Evolutionary conservation across 768 basidiomycete species (phyloP).

Genomic region (Phylloporus arenicola): DNA sequence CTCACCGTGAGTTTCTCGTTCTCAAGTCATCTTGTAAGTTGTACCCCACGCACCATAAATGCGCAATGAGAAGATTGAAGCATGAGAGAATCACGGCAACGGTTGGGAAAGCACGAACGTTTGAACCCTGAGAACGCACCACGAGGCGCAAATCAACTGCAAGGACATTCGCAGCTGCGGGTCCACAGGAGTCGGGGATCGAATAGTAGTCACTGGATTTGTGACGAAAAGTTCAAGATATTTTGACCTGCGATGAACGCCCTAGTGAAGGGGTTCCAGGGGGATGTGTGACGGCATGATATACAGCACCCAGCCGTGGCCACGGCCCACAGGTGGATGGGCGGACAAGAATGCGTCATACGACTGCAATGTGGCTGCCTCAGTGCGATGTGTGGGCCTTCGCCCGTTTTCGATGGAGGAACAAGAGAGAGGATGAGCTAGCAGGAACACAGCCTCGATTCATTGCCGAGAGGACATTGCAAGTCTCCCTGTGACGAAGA

Average conservation of each 20-base stretch:
- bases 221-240: background rate
- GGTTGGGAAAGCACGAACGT: background rate
- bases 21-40: background rate
- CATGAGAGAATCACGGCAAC: background rate
- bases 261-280: slow-evolving; percentile 7
- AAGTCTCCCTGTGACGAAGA: too few species aligned
- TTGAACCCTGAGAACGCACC: too few species aligned
- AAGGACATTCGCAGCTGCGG: too few species aligned
- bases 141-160: too few species aligned
- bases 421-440: too few species aligned
- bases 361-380: background rate
- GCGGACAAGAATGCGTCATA: slow-evolving; percentile 1
- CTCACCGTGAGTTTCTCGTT: background rate
- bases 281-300: background rate
- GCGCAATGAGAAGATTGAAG: background rate
- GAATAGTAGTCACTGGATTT: too few species aligned
- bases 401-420: too few species aligned
- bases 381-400: background rate
- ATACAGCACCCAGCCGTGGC: background rate
- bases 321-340: too few species aligned
- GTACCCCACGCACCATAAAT: background rate
- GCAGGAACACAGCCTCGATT: background rate
- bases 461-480: background rate
- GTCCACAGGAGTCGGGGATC: too few species aligned
- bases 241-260: too few species aligned